phyloP scores from a whole-genome alignment of 176 grass and related monocot genomes.

The Aegilops umbellulata region DNA sequence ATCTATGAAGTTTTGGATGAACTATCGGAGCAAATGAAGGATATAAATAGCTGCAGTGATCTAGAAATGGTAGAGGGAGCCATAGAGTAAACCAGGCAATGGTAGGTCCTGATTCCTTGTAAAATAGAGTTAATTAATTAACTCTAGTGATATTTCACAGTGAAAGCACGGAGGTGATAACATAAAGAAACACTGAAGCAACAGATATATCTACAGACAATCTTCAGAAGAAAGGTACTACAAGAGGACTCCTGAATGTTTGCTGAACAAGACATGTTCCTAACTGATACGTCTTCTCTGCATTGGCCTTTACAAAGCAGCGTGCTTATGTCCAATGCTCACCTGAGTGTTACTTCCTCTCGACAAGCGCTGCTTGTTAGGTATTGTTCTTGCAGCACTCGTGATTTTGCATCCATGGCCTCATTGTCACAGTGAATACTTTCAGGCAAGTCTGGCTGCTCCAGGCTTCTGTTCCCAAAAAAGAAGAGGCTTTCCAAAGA shows the following conservation, averaged over 20 bases:
- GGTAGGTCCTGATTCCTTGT: neutral
- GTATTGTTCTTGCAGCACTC: neutral
- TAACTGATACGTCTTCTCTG: neutral
- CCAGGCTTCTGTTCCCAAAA: neutral
- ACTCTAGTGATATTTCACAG: neutral
- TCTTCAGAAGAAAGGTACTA: neutral
- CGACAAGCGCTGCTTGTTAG: neutral
- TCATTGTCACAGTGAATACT: conserved; percentile 1
- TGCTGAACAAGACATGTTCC: neutral
- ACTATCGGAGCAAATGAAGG: conserved; percentile 54
- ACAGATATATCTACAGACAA: neutral
- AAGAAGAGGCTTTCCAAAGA: neutral
- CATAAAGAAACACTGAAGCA: neutral
- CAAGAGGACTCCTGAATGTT: conserved; percentile 6
- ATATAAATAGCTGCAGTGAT: conserved; percentile 20
- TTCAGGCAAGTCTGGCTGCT: neutral
- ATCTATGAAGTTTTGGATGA: conserved; percentile 58
- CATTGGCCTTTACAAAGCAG: neutral
- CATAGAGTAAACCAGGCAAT: neutral
- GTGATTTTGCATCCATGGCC: neutral
- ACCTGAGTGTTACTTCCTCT: neutral
- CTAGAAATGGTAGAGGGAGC: conserved; percentile 27
- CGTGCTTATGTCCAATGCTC: too few relatives aligned
- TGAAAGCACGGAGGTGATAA: neutral
- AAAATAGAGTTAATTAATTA: neutral